Base-by-base conservation (phyloP, 2,329 filamentous ascomycete species). In the Colletotrichum limetticola region DNA sequence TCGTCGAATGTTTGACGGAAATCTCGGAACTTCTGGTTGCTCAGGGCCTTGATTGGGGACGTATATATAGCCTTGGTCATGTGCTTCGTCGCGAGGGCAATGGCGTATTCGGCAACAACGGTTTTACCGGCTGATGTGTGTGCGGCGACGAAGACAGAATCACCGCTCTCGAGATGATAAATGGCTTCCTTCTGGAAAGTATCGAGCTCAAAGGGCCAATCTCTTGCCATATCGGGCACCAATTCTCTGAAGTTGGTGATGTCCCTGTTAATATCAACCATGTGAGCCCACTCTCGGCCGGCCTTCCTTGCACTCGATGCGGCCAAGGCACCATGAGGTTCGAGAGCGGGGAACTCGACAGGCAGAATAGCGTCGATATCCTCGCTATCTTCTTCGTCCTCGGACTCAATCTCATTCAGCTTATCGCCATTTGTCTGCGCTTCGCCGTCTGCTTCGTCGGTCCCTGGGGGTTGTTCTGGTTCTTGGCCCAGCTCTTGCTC, bases 31-130 rank as follows among this genome's bases (percentile, higher is more conserved):
- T 99, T 99, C 80, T 99, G 97, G 80, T 99, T 99, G 83, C 97
- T 98, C 70, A 99, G 86, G 2, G 97, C 97, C 82, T 99, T 99
- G 86, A 99, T 99, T 0, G 97, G 97, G 0, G 97, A 98, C 0
- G 97, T 99, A 82, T 99, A 99, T 75, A 99, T 99, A 26, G 97
- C 96, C 82, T 99, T 99, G 9, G 97, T 99, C 96, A 98, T 98
- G 81, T 99, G 97, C 80, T 96, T 97, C n/a, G 95, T 93, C 35
- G 97, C 97, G 71, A 99, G 86, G 7, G 97, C 95, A 81, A 99
- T 98, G 61, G 96, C 97, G 82, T 99, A 99, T 81, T 99, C 97
- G 32, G 97, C 97, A 16, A 99, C 97, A 0, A 98, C 97, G 1
- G 97, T 99, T 86, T 99, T 99, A 69, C 97, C 97, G 26, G 97